phyloP scores from a whole-genome alignment of 768 basidiomycete genomes.

The Brasilioporus rufonigricans region DNA sequence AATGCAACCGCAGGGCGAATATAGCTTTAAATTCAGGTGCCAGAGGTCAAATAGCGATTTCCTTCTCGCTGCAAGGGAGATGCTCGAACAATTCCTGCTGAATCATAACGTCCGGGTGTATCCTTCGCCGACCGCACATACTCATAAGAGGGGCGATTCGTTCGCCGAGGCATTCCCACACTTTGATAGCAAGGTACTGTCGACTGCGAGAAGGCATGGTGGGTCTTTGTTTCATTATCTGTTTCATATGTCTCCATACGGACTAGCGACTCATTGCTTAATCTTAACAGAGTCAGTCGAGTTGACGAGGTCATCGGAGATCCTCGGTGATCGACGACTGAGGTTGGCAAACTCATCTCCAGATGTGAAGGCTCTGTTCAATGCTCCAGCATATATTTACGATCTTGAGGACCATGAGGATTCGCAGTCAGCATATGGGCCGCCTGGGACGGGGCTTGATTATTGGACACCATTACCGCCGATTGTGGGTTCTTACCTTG shows the following conservation, averaged over 20 bases:
- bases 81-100: slow-evolving; percentile 87
- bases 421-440: slow-evolving; percentile 54
- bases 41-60: slow-evolving; percentile 95
- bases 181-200: slow-evolving; percentile 92
- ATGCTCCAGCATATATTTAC: slow-evolving; percentile 80
- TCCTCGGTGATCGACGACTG: slow-evolving; percentile 69
- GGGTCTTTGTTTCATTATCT: slow-evolving; percentile 17
- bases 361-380: slow-evolving; percentile 94
- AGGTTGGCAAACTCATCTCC: slow-evolving; percentile 88
- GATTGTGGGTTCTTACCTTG: slow-evolving; percentile 50
- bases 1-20: slow-evolving; percentile 47
- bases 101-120: slow-evolving; percentile 82
- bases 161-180: slow-evolving; percentile 96
- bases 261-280: slow-evolving; percentile 8
- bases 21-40: slow-evolving; percentile 93
- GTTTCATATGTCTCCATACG: not conserved
- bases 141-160: slow-evolving; percentile 85
- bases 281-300: slow-evolving; percentile 65
- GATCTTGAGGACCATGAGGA: slow-evolving; percentile 74
- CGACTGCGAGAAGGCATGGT: slow-evolving; percentile 71
- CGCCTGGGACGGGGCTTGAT: slow-evolving; percentile 52
- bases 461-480: slow-evolving; percentile 78
- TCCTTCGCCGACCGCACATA: slow-evolving; percentile 73
- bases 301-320: slow-evolving; percentile 58
- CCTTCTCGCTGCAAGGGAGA: slow-evolving; percentile 83